These are phyloP conservation scores for Xylariales sp. DNA, from an alignment of 2,329 filamentous ascomycete genomes.

Conservation along the genomic window DNA sequence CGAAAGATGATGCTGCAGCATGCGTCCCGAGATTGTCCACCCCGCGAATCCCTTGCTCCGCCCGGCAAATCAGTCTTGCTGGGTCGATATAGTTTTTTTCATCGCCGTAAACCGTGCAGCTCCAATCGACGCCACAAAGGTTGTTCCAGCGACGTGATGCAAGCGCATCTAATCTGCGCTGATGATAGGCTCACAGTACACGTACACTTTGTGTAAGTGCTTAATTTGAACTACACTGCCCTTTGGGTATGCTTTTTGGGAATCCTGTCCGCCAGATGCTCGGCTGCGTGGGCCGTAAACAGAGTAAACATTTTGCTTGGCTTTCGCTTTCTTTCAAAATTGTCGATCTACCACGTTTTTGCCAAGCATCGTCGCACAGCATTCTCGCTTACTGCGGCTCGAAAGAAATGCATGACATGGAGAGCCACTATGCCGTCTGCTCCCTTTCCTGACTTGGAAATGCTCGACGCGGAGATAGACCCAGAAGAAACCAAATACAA, in stretches of 20 bases:
- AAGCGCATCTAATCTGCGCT: constrained; percentile 15
- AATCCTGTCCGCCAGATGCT: constrained; percentile 4
- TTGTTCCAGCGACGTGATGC: constrained; percentile 19
- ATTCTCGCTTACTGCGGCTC: constrained; percentile 40
- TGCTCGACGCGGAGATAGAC: constrained; percentile 29
- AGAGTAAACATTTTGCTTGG: constrained; percentile 13
- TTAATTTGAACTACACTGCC: constrained; percentile 1
- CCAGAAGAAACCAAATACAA: constrained; percentile 30
- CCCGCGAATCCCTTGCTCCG: constrained; percentile 24
- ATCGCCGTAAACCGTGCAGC: not conserved
- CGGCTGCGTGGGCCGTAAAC: constrained; percentile 8
- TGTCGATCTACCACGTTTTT: constrained; percentile 36
- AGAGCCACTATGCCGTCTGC: constrained; percentile 18
- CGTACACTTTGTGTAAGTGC: constrained; percentile 20
- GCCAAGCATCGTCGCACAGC: constrained; percentile 35
- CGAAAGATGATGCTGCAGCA: constrained; percentile 26
- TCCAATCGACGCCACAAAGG: constrained; percentile 4
- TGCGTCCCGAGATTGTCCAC: constrained; percentile 23
- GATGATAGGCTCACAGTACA: not conserved
- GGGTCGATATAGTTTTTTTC: not conserved
- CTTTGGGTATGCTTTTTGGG: not conserved
- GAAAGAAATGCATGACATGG: constrained; percentile 38
- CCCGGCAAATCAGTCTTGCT: constrained; percentile 17
- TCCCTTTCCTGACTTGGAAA: constrained; percentile 28
- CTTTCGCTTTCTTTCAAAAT: constrained; percentile 9